Evolutionary conservation across 2,329 filamentous ascomycete species (phyloP), one percentile per base, ranked within the genome.

Genomic region (Pestalotiopsis sp.): DNA sequence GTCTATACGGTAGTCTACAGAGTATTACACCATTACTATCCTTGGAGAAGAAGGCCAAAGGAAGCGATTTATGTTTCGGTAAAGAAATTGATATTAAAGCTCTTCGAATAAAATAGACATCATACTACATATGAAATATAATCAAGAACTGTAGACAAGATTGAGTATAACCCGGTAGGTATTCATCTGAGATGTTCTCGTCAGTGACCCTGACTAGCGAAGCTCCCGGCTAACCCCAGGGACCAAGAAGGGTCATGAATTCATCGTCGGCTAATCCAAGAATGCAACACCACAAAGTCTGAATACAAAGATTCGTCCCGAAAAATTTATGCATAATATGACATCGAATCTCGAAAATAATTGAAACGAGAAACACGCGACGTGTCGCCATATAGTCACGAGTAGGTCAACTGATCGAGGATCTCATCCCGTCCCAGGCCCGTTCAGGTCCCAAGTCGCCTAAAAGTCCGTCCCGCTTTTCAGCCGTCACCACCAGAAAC

Each of bases 401-500:
- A 31, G 36, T 17, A 45, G 25, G 61, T 64, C 61, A 64, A 39
- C 61, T 64, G 61, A 64, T 52, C 25, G 20, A n/a, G 20, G 39
- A 14, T 20, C 57, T 12, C 23, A 14, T 20, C 57, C 25, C 23
- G 23, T 9, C 23, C 27, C 59, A 62, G 59, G 25, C 59, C 23
- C 59, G 9, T 12, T 9, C 59, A 39, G 38, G n/a, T 27, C 61
- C 61, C 36, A 64, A 38, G 20, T 52, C 39, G n/a, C 25, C 20
- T 39, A 38, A 38, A 38, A 64, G 36, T 49, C 31, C 31, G 27
- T 64, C 49, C 61, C 61, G 36, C 39, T 52, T 17, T 27, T 17
- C 13, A 14, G 14, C 45, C 17, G n/a, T 39, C 5, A 12, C 27
- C 61, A 13, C 14, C 38, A n/a, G n/a, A 25, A 31, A 9, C 11